Conservation (phyloP, 371 early-diverging fungal genomes). For the Circinella minor region DNA sequence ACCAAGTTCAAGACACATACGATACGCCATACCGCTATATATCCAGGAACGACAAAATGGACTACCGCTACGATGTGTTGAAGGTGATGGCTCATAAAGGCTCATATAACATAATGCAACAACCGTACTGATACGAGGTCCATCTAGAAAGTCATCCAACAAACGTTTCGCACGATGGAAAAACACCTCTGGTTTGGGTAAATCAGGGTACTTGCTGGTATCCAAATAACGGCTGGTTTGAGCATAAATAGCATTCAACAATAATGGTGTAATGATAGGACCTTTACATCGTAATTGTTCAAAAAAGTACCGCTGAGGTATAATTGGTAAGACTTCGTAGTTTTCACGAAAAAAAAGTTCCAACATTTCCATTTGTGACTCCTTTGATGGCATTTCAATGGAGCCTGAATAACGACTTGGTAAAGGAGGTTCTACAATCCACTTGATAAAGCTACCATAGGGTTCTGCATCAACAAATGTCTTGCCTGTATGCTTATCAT, state of each 20-base stretch:
- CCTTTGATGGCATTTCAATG: slow-evolving; percentile 35
- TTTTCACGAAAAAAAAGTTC: slow-evolving; percentile 39
- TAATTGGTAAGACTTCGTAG: slow-evolving; percentile 27
- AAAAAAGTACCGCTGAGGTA: slow-evolving; percentile 44
- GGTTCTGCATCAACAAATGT: slow-evolving; percentile 22
- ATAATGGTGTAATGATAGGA: slow-evolving; percentile 43
- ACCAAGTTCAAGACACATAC: slow-evolving; percentile 53
- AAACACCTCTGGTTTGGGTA: slow-evolving; percentile 20
- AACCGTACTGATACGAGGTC: slow-evolving; percentile 48
- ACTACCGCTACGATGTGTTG: slow-evolving; percentile 19
- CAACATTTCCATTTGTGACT: slow-evolving; percentile 39
- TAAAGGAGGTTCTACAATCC: slow-evolving; percentile 24
- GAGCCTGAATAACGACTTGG: slow-evolving; percentile 29
- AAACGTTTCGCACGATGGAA: slow-evolving; percentile 47
- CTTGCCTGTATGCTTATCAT: slow-evolving; percentile 15
- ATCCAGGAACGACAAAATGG: slow-evolving; percentile 41
- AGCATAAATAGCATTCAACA: slow-evolving; percentile 52
- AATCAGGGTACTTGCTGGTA: slow-evolving; percentile 7
- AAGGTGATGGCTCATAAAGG: slow-evolving; percentile 34
- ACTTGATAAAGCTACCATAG: slow-evolving; percentile 27
- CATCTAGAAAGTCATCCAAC: slow-evolving; percentile 54
- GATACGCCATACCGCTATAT: slow-evolving; percentile 48
- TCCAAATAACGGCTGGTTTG: slow-evolving; percentile 38
- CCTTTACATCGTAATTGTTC: slow-evolving; percentile 48
- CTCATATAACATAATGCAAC: slow-evolving; percentile 37